Base-by-base conservation (phyloP, 129 eudicot species). In the Flaveria linearis region DNA sequence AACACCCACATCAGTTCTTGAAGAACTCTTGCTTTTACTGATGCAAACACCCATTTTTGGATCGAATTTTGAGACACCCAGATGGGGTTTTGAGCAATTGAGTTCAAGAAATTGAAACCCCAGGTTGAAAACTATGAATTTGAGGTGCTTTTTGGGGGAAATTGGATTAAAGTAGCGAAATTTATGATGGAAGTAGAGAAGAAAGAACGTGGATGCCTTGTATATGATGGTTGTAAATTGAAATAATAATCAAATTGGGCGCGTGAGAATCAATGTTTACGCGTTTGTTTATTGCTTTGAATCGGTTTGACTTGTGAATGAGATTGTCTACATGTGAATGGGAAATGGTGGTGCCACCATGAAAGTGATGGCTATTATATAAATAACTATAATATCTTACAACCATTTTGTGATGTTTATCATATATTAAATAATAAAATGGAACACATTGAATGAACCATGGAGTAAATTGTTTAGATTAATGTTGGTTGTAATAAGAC, bases 11-110 rank as follows among this genome's bases (percentile, higher is more conserved):
- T 62, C 78, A 42, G 20, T 39, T 69, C 72, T 71, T 79, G 87
- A 63, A 68, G 77, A 7, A 20, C n/a, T 71, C 18, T 82, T 86
- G 78, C 63, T 68, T 47, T 85, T 90, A 88, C 88, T 86, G 39
- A 82, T 55, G 42, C 98, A 89, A 1, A 69, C 60, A 26, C 96
- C 91, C 96, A 89, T 89, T 17, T 78, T 76, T 30, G 2, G 56
- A 33, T 17, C 1, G 71, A 1, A 16, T 45, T 71, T 10, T 18
- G 71, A 25, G 60, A 33, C 36, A 71, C 80, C 82, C 84, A 67
- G 84, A 82, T 82, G 80, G 70, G 28, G 25, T 18, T 73, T 15
- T 52, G 56, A 22, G 16, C 56, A 78, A 55, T 80, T 23, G 7
- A 43, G 52, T 13, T 17, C 25, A 60, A 56, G 69, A 73, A 17